Evolutionary conservation across 208 protist species (phyloP), one percentile per base, ranked within the genome.

Genomic region (Trichomonas tenax): DNA sequence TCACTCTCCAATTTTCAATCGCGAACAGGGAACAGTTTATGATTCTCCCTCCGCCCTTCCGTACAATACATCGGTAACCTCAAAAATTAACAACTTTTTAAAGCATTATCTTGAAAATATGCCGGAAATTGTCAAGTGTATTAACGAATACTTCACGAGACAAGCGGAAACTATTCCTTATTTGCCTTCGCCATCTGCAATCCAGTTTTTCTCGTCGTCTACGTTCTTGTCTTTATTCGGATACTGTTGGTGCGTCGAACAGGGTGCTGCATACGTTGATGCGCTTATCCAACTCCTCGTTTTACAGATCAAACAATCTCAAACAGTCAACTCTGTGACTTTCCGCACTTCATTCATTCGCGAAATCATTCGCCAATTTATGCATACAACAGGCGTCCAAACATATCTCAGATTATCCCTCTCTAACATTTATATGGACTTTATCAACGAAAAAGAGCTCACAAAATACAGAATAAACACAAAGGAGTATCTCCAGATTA

Each of bases 171-270:
- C 41, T 17, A 23, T 40, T 11, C 4, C 9, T 11, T 93, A 93
- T 51, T 10, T 48, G n/a, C 86, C 86, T 17, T 93, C 40, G 17
- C 40, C 41, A 34, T 49, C 41, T 11, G 15, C 86, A 58, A 48
- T 93, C 9, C 17, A 41, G n/a, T 93, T 93, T 93, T 93, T 93
- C 34, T 41, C 86, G 21, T 93, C 86, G 10, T 93, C 86, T 34
- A 93, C 86, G 26, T 38, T 93, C 14, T 44, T 44, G 15, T 93
- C 86, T 48, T 40, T 93, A 44, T 93, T 93, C 44, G 86, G 86
- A 48, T 93, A 93, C 38, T 48, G 86, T 26, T 93, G 86, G 86
- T 93, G 86, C 46, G 86, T 93, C 34, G 86, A 93, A 41, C 44
- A 93, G 46, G 40, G 26, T 38, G 40, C 44, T 51, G n/a, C 21